A percentile compares a stretch with the other conserved stretches of the same genome.
These are phyloP conservation scores for Malassezia slooffiae DNA, from an alignment of 1,284 basidiomycete genomes.

Conservation along the genomic window DNA sequence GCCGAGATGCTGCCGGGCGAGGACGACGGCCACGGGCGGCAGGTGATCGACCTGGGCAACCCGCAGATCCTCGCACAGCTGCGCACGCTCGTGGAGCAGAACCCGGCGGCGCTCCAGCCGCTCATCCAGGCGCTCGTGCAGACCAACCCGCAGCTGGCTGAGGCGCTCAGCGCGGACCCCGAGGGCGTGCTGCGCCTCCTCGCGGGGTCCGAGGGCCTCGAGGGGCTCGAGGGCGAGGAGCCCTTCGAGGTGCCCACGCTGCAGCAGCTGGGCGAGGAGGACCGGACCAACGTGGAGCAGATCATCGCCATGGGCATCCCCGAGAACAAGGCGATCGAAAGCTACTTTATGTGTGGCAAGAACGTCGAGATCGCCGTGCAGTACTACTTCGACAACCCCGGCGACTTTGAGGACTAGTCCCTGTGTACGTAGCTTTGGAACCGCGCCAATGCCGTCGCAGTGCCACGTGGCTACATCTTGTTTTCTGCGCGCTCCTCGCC, in stretches of 20 bases:
- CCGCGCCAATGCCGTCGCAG: no score
- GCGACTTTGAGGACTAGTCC: conserved; percentile 17
- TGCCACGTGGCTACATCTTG: neutral
- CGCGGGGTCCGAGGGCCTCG: conserved; percentile 24
- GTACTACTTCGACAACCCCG: conserved; percentile 38
- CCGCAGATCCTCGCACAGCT: conserved; percentile 41
- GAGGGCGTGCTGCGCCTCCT: conserved; percentile 39
- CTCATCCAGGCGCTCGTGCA: conserved; percentile 43
- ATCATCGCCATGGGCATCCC: conserved; percentile 44
- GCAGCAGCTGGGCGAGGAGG: conserved; percentile 32
- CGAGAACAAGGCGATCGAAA: conserved; percentile 39
- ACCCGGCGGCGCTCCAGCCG: conserved; percentile 42
- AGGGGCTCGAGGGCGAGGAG: conserved; percentile 22
- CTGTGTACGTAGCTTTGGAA: neutral
- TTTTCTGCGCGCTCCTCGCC: neutral
- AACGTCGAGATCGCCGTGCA: conserved; percentile 46
- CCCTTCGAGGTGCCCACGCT: conserved; percentile 30
- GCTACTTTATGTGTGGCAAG: conserved; percentile 43
- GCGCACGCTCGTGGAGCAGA: conserved; percentile 38
- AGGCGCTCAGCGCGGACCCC: conserved; percentile 39
- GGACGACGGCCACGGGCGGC: conserved; percentile 34
- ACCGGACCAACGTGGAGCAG: conserved; percentile 32
- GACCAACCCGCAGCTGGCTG: conserved; percentile 41
- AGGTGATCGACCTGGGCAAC: conserved; percentile 41
- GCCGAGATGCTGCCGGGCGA: conserved; percentile 24